Evolutionary conservation across 768 basidiomycete genomes (phyloP), one percentile per base, ranked within the genome.

Genomic region (Leccinum arenicola): DNA sequence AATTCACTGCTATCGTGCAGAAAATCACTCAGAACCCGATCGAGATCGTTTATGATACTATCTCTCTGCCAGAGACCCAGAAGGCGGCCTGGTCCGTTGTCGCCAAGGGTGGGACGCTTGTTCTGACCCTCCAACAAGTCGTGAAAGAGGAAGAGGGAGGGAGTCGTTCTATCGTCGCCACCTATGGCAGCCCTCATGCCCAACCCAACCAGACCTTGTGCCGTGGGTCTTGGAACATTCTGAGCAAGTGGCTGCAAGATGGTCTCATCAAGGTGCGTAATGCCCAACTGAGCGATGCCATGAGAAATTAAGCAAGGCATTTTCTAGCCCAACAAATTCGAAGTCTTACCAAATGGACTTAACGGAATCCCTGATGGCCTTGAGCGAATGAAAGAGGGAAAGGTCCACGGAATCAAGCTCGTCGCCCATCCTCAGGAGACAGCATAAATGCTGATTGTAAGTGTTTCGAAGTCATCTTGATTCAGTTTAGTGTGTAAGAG

Each of bases 391-490:
- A 68, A 66, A 65, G 59, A 61, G 3, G 71, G 75, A 9, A 56
- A 76, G 55, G 70, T 81, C 31, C 80, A 78, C n/a, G 80, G 76
- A 5, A 65, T 60, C 15, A 83, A 83, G 64, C 63, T 82, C 19
- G 72, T 83, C 9, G 76, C 60, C 1, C 75, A 68, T 55, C 80
- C 79, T 17, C 74, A 74, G 57, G 76, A 80, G 40, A 75, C 74
- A 7, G 60, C 45, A 54, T 72, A 53, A 60, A 60, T 14, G n/a
- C 5, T 6, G 4, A 19, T 45, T 3, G 43, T n/a, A 17, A 52
- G 7, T 27, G 29, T 6, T 36, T 40, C 11, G 14, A 29, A 52
- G 35, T 29, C 15, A 17, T 43, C 7, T 35, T 14, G n/a, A 43
- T 36, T 25, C 50, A 19, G 19, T 19, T 19, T 45, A 12, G 43